A percentile compares a stretch with the other conserved stretches of the same genome.
Conservation (phyloP, 2,329 filamentous ascomycete species). For the Apiospora rasikravindrae region DNA sequence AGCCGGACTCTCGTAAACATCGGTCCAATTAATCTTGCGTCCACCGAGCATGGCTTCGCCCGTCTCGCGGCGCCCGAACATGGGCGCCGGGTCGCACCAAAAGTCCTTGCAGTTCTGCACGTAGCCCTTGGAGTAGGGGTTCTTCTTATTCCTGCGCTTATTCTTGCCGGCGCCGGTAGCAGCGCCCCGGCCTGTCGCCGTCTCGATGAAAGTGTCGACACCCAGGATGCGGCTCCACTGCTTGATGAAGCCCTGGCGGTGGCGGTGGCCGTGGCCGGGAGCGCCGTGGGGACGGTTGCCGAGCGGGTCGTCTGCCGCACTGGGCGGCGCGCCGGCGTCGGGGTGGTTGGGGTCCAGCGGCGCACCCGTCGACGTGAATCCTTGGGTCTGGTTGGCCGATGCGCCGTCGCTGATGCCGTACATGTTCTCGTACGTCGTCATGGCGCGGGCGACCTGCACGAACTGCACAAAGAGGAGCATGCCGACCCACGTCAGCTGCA, state of each 20-base stretch:
- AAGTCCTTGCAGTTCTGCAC: constrained; percentile 95
- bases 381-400: constrained; percentile 64
- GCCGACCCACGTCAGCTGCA: constrained; percentile 94
- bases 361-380: constrained; percentile 78
- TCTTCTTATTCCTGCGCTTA: constrained; percentile 63
- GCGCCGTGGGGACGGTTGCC: constrained; percentile 42
- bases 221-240: constrained; percentile 87
- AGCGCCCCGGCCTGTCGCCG: constrained; percentile 82
- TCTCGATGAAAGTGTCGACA: constrained; percentile 92
- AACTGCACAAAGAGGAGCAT: constrained; percentile 97
- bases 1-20: constrained; percentile 84
- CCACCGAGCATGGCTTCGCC: constrained; percentile 81
- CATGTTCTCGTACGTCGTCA: constrained; percentile 98
- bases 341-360: constrained; percentile 72
- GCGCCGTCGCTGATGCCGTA: constrained; percentile 71
- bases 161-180: constrained; percentile 51
- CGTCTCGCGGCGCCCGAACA: constrained; percentile 76
- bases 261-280: constrained; percentile 57
- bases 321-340: constrained; percentile 56
- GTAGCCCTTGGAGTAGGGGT: constrained; percentile 85
- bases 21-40: constrained; percentile 81
- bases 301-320: constrained; percentile 46
- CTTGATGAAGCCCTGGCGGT: constrained; percentile 70
- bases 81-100: constrained; percentile 86
- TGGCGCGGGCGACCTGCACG: constrained; percentile 86